Evolutionary conservation across 176 grass and related monocot species (phyloP), one percentile per base, ranked within the genome.

Genomic region (Calamus simplicifolius): DNA sequence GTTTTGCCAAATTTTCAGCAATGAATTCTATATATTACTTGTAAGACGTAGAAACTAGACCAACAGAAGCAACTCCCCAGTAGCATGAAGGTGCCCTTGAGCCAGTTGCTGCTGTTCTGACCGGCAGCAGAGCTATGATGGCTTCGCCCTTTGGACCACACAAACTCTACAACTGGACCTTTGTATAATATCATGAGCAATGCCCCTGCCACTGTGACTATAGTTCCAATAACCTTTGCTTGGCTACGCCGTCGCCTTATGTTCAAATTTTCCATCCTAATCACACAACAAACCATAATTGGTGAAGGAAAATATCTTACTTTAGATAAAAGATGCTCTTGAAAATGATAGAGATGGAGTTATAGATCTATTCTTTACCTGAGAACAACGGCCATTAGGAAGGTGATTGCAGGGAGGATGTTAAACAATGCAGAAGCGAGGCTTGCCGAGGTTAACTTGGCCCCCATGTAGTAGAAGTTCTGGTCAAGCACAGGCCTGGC

Each of bases 141-240:
- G 63, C 75, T 65, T 19, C 58, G 70, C n/a, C 25, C 81, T 66
- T 70, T 88, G 51, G 72, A 63, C 93, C 93, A 98, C 18, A 76
- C 77, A 48, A 98, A 83, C 5, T 68, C 80, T 58, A 98, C 75
- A 21, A 31, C 73, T 0, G 87, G 84, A 5, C 93, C 93, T 56
- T 77, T 80, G 79, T 98, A 98, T 27, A 89, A 18, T 27, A 92
- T 77, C 93, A 98, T 98, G 23, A 98, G 75, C 87, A 98, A 57
- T 8, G 93, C 87, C 15, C 87, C 93, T 18, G 62, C 78, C n/a
- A 92, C 84, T 3, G 81, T 85, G 48, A 67, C 60, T 6, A 88
- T 3, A 1, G 93, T 80, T 49, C 93, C 93, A 19, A 35, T 54
- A 54, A 98, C 78, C 81, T 98, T 98, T 4, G 81, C 87, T 77